Percentiles rank a stretch among this genome's conserved stretches.
phyloP scores from a whole-genome alignment of 768 basidiomycete genomes.

The Saitozyma podzolica region DNA sequence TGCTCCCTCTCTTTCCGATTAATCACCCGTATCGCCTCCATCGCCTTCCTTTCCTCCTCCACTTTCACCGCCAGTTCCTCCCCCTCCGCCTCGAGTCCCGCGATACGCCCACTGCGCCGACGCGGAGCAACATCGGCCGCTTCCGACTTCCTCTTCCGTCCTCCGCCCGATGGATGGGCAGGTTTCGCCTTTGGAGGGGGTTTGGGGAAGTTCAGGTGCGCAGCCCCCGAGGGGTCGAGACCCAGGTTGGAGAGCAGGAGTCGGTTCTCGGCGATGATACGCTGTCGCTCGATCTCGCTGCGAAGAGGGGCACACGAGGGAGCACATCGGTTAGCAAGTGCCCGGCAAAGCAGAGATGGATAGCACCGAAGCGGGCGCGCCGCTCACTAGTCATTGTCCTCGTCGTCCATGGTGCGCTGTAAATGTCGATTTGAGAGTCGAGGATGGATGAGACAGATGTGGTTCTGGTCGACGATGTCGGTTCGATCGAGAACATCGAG shows the following conservation, averaged over 20 bases:
- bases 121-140: conserved; percentile 31
- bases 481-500: too few relatives aligned
- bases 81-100: conserved; percentile 39
- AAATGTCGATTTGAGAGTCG: not conserved
- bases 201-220: conserved; percentile 21
- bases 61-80: conserved; percentile 29
- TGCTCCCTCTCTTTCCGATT: conserved; percentile 35
- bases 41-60: conserved; percentile 40
- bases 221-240: conserved; percentile 33
- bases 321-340: not conserved
- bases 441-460: not conserved
- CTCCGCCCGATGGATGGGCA: not conserved
- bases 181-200: conserved; percentile 11
- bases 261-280: conserved; percentile 48
- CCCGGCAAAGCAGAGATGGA: not conserved
- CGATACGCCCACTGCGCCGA: conserved; percentile 37
- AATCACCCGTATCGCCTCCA: conserved; percentile 34
- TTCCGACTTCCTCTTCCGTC: conserved; percentile 10
- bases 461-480: not conserved
- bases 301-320: not conserved
- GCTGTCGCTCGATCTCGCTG: conserved; percentile 50
- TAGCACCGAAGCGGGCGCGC: not conserved
- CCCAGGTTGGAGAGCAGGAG: conserved; percentile 47
- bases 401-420: conserved; percentile 32
- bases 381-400: conserved; percentile 48